Percentiles rank a stretch among this genome's conserved stretches.
Conservation (phyloP, 345 rosid species). For the Eutrema heterophyllum region DNA sequence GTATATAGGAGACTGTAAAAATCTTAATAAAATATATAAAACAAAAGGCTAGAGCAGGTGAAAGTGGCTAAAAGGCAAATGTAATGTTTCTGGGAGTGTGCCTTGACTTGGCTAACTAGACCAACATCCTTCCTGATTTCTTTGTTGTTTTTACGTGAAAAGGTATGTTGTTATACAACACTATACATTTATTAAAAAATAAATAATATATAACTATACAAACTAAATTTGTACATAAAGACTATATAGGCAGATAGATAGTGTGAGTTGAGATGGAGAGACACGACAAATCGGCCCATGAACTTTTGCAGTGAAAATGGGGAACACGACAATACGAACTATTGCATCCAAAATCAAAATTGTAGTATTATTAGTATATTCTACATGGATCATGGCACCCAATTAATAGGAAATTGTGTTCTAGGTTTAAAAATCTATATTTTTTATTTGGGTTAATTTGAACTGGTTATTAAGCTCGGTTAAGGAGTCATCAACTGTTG, state of each 20-base stretch:
- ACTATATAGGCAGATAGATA: background rate
- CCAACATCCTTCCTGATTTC: background rate
- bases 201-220: background rate
- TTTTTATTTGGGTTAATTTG: background rate
- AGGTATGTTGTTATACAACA: background rate
- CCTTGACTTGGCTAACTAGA: background rate
- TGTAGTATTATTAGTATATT: background rate
- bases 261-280: background rate
- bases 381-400: slow-evolving; percentile 1
- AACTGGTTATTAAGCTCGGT: background rate
- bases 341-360: background rate
- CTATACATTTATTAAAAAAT: background rate
- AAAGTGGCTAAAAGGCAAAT: background rate
- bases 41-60: background rate
- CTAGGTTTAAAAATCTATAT: background rate
- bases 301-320: slow-evolving; percentile 44
- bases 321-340: slow-evolving; percentile 39
- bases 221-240: background rate
- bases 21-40: too few relatives aligned
- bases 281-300: slow-evolving; percentile 33
- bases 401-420: slow-evolving; percentile 15
- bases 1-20: too few relatives aligned
- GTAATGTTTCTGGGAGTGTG: background rate
- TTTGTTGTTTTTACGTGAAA: background rate
- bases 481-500: background rate